phyloP scores from a whole-genome alignment of 345 rosid species.

The Arabis hirsuta region DNA sequence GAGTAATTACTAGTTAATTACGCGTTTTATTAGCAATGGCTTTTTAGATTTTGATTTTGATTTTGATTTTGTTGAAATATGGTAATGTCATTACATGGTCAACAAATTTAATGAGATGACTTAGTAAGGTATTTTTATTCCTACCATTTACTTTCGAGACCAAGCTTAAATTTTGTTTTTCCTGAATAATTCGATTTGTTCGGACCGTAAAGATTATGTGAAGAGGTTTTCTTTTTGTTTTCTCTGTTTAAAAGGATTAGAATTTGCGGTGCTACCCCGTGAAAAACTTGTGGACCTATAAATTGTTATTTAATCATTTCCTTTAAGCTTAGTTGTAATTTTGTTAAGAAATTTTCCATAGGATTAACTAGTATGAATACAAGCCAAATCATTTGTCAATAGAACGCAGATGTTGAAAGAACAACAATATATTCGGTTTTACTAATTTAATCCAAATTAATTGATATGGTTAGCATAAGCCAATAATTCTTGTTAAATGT shows the following conservation, averaged over 20 bases:
- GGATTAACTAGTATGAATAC: background rate
- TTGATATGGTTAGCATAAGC: conserved; percentile 30
- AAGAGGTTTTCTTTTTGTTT: conserved; percentile 40
- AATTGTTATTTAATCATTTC: conserved; percentile 14
- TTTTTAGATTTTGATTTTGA: background rate
- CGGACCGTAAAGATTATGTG: conserved; percentile 29
- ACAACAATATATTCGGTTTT: conserved; percentile 27
- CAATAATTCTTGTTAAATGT: conserved; percentile 15
- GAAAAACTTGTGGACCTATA: conserved; percentile 30
- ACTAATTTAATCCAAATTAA: background rate
- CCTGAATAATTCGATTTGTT: conserved; percentile 26
- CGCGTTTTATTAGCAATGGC: background rate
- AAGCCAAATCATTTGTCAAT: conserved; percentile 29
- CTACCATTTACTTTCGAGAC: background rate
- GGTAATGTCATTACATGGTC: conserved; percentile 16
- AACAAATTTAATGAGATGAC: conserved; percentile 6
- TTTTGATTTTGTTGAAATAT: no score
- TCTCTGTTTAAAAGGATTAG: conserved; percentile 10
- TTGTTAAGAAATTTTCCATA: background rate
- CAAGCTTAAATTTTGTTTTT: conserved; percentile 7
- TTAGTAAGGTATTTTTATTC: conserved; percentile 1
- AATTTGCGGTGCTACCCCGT: conserved; percentile 37
- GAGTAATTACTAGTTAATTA: background rate
- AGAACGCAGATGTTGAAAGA: conserved; percentile 20
- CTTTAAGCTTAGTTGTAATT: background rate